Evolutionary conservation across 768 basidiomycete genomes (phyloP), one percentile per base, ranked within the genome.

Genomic region (Podaxis rugospora): DNA sequence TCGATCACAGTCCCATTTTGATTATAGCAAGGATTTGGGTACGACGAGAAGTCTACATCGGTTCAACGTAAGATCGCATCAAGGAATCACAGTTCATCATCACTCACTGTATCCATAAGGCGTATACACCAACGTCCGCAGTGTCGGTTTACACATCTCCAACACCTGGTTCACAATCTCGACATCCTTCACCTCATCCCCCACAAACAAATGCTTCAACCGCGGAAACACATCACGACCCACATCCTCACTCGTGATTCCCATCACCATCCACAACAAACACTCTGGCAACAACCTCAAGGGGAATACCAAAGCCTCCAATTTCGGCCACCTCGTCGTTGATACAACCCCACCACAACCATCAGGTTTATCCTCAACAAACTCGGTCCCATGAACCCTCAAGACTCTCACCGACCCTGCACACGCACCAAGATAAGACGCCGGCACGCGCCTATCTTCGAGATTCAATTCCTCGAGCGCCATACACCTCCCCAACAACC

Each of bases 241-340:
- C 16, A 5, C 27, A 16, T 21, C 46, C 14, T 42, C 36, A n/a
- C 51, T 23, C 10, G 21, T 14, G 7, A 42, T 42, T 11, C 40
- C 59, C 42, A 54, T 21, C 13, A 25, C 18, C 49, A 60, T 60
- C 59, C 59, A 60, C 23, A 53, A 23, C 42, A 60, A 47, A 18
- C 59, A 60, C 32, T 60, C 59, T 0, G 59, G 59, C 28, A 60
- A 54, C 44, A 60, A 36, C 37, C 44, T 53, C 18, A 35, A 35
- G 13, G 59, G 59, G 47, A 60, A 60, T 14, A 54, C 40, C 59
- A 60, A 60, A 28, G 59, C 42, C 28, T 60, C 42, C 51, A 60
- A 46, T 23, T 21, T 47, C 21, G 59, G 42, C 59, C 59, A 60
- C 40, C 36, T 32, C 23, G 23, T 32, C 18, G 25, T 51, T 10